Conservation (phyloP, 176 grass and related monocot genomes). For the Musa beccarii region DNA sequence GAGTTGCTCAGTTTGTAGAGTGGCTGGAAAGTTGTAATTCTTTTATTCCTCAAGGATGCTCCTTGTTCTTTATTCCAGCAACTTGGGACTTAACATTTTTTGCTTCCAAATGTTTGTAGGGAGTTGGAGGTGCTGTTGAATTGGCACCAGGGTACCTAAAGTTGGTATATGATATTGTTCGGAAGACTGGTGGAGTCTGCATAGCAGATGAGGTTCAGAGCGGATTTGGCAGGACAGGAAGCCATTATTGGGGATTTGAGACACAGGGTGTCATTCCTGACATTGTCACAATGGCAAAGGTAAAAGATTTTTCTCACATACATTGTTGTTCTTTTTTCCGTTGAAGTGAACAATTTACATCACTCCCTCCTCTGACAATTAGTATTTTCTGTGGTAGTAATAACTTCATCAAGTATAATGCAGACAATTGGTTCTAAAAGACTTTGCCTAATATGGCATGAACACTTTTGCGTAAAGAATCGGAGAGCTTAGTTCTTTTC, state of each 20-base stretch:
- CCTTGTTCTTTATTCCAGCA: neutral
- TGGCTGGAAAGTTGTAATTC: neutral
- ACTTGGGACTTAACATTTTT: neutral
- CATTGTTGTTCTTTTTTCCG: neutral
- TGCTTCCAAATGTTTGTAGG: slow-evolving; percentile 32
- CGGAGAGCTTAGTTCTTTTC: neutral
- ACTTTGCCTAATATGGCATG: neutral
- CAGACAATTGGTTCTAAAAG: neutral
- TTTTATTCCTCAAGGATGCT: neutral
- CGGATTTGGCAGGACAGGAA: slow-evolving; percentile 90
- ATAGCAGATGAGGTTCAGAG: slow-evolving; percentile 99
- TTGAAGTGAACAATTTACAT: neutral
- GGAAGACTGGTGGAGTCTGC: slow-evolving; percentile 79
- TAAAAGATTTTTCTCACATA: slow-evolving; percentile 8
- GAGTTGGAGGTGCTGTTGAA: slow-evolving; percentile 83
- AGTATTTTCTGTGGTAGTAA: neutral
- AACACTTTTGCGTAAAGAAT: neutral
- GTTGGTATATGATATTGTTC: slow-evolving; percentile 67
- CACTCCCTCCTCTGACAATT: neutral
- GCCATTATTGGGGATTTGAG: slow-evolving; percentile 95
- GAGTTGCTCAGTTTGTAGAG: neutral
- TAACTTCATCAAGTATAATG: neutral
- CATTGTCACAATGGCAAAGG: slow-evolving; percentile 97
- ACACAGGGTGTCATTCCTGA: slow-evolving; percentile 82
- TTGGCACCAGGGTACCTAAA: slow-evolving; percentile 91